Evolutionary conservation across 2,329 filamentous ascomycete genomes (phyloP), one percentile per base, ranked within the genome.

Genomic region (Remersonia thermophila): DNA sequence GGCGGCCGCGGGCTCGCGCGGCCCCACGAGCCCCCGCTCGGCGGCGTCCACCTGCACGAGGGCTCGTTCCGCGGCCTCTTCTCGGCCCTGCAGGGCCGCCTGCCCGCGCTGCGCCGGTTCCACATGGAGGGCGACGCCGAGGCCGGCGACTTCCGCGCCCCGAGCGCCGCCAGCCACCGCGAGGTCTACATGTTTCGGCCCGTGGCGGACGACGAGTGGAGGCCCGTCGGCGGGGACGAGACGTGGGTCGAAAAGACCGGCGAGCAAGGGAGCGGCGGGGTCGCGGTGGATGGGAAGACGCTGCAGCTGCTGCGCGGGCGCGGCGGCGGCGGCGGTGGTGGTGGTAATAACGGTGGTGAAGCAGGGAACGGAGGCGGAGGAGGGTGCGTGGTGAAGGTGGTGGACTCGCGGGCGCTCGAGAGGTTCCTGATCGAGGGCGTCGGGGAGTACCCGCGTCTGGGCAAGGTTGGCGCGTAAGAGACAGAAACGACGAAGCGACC

Each of bases 91-190:
- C 57, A 54, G 13, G 47, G 49, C 9, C 54, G 48, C 33, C 49
- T 64, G 40, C 50, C 59, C 4, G 49, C 51, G 23, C 53, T 67
- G 27, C 52, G 62, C 43, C 56, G 58, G 14, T 52, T 67, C 35
- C 60, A 63, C 35, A 51, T 68, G 33, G 61, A 66, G 40, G 66
- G 66, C 3, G 61, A 65, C 34, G 61, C 64, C 31, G 58, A 62
- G 41, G 62, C 60, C 31, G 59, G 60, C 16, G 55, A 58, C 33
- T 52, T 53, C 27, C 54, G 55, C 44, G 48, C 58, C 2, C 53
- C 51, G 20, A 9, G 3, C 17, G 16, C 11, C 10, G 30, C 13
- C 14, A 5, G 15, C 14, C 51, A 57, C 9, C 51, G 58, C 42
- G 62, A 66, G 46, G 48, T 53, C 11, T 65, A 62, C 49, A 55